These are phyloP conservation scores for Lentinula lateritia DNA, from an alignment of 768 basidiomycete genomes.

Conservation along the genomic window DNA sequence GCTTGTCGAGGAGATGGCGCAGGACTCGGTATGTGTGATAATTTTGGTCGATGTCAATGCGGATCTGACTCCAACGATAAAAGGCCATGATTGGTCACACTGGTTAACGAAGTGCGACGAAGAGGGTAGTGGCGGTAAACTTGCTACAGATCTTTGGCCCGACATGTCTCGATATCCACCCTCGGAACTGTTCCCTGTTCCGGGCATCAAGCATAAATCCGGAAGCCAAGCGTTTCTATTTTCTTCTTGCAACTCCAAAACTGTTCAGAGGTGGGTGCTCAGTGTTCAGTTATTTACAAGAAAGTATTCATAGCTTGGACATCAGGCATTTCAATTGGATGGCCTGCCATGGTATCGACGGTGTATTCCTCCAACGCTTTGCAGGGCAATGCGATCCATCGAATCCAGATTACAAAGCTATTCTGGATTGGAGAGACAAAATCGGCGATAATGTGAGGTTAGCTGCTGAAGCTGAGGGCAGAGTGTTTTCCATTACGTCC, in stretches of 20 bases:
- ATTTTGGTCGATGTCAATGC: neutral
- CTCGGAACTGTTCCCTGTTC: slow-evolving; percentile 65
- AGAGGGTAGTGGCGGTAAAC: slow-evolving; percentile 49
- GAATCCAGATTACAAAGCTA: slow-evolving; percentile 32
- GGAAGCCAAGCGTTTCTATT: slow-evolving; percentile 67
- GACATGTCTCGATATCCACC: slow-evolving; percentile 65
- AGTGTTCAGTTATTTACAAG: neutral
- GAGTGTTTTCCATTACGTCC: slow-evolving; percentile 83
- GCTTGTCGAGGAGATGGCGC: slow-evolving; percentile 65
- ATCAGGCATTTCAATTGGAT: slow-evolving; percentile 75
- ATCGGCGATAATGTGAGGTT: slow-evolving; percentile 67
- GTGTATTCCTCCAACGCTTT: slow-evolving; percentile 79
- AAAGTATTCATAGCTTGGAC: neutral
- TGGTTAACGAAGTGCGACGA: slow-evolving; percentile 45
- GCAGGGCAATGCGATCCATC: slow-evolving; percentile 53
- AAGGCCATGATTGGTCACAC: slow-evolving; percentile 83
- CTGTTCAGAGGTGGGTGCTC: slow-evolving; percentile 49
- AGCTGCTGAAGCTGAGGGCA: slow-evolving; percentile 73
- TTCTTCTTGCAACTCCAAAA: slow-evolving; percentile 71
- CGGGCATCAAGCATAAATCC: slow-evolving; percentile 52
- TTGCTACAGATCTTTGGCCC: slow-evolving; percentile 77
- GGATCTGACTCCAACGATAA: slow-evolving; percentile 18
- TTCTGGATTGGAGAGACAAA: slow-evolving; percentile 63
- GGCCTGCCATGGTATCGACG: slow-evolving; percentile 76
- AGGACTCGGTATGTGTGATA: slow-evolving; percentile 37